Percentiles rank a stretch among this genome's conserved stretches.
Evolutionary conservation across 78 protist genomes (phyloP).

Genomic region (Chrysochromulina parva): DNA sequence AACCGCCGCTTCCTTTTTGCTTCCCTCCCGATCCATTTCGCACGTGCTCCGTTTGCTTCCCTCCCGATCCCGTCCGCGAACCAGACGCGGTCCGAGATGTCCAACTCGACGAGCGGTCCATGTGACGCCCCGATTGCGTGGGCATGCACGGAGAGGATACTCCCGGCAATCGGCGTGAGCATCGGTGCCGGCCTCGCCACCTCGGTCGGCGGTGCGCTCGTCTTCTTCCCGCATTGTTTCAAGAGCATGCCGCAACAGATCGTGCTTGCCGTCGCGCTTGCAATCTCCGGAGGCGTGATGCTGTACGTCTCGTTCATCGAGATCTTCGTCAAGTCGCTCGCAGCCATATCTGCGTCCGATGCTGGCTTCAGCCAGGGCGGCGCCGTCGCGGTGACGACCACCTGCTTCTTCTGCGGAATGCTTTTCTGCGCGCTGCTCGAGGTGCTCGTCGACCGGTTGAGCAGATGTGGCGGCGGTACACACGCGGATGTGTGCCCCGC

Average conservation of each 20-base stretch:
- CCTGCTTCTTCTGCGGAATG: slow-evolving; percentile 57
- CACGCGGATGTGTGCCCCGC: not conserved
- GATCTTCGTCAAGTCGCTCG: slow-evolving; percentile 47
- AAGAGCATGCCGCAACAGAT: not conserved
- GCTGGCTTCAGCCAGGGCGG: not conserved
- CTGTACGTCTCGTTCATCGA: slow-evolving; percentile 71
- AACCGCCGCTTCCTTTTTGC: too few relatives aligned
- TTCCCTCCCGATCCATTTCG: too few relatives aligned
- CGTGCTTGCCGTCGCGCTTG: slow-evolving; percentile 52
- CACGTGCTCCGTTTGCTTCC: too few relatives aligned
- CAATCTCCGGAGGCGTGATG: slow-evolving; percentile 73
- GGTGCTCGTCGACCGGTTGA: not conserved
- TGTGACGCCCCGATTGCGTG: too few relatives aligned
- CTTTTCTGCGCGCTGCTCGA: slow-evolving; percentile 13
- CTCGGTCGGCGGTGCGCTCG: slow-evolving; percentile 31
- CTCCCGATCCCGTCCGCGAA: too few relatives aligned
- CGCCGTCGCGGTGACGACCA: slow-evolving; percentile 32
- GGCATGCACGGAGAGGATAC: not conserved
- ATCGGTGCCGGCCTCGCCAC: slow-evolving; percentile 54
- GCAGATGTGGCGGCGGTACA: not conserved
- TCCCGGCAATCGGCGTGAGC: slow-evolving; percentile 33
- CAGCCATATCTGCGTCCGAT: not conserved
- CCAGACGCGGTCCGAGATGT: too few relatives aligned
- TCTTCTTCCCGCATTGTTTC: not conserved
- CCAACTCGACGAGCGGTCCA: too few relatives aligned